A percentile compares a stretch with the other conserved stretches of the same genome.
phyloP scores from a whole-genome alignment of 2,329 filamentous ascomycete species.

The Colletotrichum sp. region DNA sequence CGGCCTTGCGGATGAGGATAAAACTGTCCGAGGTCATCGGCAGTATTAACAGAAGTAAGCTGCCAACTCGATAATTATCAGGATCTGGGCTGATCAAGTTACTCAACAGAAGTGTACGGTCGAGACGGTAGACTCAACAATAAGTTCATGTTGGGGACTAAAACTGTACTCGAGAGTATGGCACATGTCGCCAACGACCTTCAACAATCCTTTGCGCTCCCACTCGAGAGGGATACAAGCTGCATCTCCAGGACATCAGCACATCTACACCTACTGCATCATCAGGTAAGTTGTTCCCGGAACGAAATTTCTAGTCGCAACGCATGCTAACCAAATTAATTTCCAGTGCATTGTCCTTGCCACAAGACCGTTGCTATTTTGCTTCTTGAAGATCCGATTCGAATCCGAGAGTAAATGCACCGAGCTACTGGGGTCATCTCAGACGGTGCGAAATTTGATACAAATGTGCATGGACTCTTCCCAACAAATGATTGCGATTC shows the following conservation, averaged over 20 bases:
- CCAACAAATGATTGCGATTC: conserved; percentile 38
- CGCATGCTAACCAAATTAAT: neutral
- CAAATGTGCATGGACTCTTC: conserved; percentile 39
- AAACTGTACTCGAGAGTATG: conserved; percentile 31
- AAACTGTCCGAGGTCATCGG: conserved; percentile 33
- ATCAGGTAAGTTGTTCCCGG: conserved; percentile 27
- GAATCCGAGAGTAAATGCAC: conserved; percentile 27
- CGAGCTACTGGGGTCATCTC: conserved; percentile 40
- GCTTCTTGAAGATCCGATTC: conserved; percentile 35
- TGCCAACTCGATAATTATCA: neutral
- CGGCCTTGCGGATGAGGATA: conserved; percentile 36
- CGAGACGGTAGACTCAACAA: conserved; percentile 31
- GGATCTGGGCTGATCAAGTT: neutral
- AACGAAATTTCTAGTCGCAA: too few relatives aligned
- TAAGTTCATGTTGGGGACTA: conserved; percentile 34
- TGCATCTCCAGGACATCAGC: conserved; percentile 34
- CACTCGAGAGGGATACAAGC: conserved; percentile 32
- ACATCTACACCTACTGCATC: conserved; percentile 35
- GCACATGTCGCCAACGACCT: conserved; percentile 34
- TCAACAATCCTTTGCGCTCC: conserved; percentile 31
- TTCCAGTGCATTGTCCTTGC: conserved; percentile 35
- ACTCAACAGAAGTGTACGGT: conserved; percentile 31
- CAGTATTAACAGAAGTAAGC: conserved; percentile 32
- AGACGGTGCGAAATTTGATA: conserved; percentile 35
- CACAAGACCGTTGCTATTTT: conserved; percentile 34